A percentile compares a stretch with the other conserved stretches of the same genome.
These are phyloP conservation scores for Avicennia marina DNA, from an alignment of 257 asterid species.

Conservation along the genomic window DNA sequence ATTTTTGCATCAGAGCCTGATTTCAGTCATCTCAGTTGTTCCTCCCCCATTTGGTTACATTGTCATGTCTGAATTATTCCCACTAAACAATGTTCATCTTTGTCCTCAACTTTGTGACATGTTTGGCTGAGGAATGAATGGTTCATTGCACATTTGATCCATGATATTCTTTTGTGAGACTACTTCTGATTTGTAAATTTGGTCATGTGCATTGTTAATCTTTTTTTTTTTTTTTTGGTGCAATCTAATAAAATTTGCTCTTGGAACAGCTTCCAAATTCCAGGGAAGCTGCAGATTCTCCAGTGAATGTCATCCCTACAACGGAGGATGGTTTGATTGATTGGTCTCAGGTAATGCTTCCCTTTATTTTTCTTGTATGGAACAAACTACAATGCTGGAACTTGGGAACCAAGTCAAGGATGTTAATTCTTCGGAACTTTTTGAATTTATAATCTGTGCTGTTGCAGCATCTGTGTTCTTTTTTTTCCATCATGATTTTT, in stretches of 20 bases:
- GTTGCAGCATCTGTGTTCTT: too few species aligned
- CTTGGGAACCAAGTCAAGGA: constrained; percentile 6
- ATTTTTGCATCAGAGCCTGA: background rate
- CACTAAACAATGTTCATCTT: background rate
- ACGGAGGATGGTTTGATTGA: constrained; percentile 73
- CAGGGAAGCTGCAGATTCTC: constrained; percentile 51
- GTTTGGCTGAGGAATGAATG: constrained; percentile 3
- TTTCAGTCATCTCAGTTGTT: constrained; percentile 1
- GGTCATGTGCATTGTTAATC: constrained; percentile 10
- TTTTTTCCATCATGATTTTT: too few species aligned
- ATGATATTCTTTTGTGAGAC: constrained; percentile 2
- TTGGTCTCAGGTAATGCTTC: constrained; percentile 80
- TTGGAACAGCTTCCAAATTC: constrained; percentile 73
- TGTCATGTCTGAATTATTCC: background rate
- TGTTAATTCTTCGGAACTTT: background rate
- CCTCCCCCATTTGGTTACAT: background rate
- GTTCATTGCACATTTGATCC: background rate
- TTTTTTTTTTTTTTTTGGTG: too few species aligned
- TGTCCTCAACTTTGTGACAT: constrained; percentile 7
- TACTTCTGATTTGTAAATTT: constrained; percentile 1
- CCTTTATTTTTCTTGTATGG: background rate
- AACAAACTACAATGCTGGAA: background rate
- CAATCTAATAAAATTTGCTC: constrained; percentile 14
- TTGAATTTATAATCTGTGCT: too few species aligned
- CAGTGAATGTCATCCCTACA: constrained; percentile 67